Evolutionary conservation across 1,284 basidiomycete species (phyloP).

Genomic region (Leccinum insolens): DNA sequence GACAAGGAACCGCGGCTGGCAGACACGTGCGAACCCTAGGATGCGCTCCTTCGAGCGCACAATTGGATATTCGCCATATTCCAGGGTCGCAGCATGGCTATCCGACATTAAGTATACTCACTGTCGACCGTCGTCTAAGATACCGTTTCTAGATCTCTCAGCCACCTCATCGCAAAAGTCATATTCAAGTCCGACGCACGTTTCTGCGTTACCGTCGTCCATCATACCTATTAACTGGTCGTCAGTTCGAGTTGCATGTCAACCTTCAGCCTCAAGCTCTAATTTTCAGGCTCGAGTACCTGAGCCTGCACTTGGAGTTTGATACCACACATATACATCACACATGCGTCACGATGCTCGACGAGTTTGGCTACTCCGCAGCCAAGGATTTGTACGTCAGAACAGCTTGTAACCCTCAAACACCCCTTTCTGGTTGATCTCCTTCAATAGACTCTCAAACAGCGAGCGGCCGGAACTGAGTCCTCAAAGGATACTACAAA

Average conservation of each 20-base stretch:
- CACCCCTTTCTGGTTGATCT: background rate
- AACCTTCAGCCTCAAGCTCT: background rate
- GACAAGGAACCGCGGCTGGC: background rate
- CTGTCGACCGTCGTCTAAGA: constrained; percentile 1
- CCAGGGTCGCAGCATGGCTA: background rate
- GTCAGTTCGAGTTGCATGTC: background rate
- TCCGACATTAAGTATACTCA: background rate
- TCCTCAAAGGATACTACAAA: background rate
- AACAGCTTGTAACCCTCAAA: background rate
- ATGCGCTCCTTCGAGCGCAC: background rate
- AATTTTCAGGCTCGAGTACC: background rate
- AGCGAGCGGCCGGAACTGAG: background rate
- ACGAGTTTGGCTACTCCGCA: background rate
- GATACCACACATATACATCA: background rate
- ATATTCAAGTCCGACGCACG: background rate
- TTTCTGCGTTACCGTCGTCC: background rate
- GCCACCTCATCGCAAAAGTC: background rate
- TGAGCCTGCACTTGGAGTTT: background rate
- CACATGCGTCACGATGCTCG: background rate
- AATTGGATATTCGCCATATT: background rate
- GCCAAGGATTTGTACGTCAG: background rate
- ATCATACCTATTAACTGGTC: background rate
- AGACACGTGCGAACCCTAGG: constrained; percentile 2
- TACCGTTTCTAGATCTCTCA: background rate
- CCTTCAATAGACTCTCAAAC: background rate